phyloP scores from a whole-genome alignment of 2,329 filamentous ascomycete genomes.

The Talaromyces rugulosus region DNA sequence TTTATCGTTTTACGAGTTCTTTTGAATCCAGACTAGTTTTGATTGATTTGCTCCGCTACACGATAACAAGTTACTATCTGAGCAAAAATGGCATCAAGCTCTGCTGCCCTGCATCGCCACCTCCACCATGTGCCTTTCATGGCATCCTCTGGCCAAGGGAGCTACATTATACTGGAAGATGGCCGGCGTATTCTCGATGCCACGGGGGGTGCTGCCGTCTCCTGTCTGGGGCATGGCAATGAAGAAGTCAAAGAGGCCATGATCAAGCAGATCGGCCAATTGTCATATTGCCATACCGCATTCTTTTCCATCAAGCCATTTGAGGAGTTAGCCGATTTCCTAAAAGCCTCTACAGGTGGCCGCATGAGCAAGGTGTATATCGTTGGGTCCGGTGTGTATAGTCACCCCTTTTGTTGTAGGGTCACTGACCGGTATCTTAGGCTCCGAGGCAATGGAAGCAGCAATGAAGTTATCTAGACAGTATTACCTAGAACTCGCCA shows the following conservation, averaged over 20 bases:
- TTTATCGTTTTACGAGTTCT: neutral
- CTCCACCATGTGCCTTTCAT: conserved; percentile 44
- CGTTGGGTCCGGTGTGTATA: conserved; percentile 52
- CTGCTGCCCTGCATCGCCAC: conserved; percentile 50
- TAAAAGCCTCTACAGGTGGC: conserved; percentile 50
- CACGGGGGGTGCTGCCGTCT: conserved; percentile 68
- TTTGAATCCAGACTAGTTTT: neutral
- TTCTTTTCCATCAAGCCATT: conserved; percentile 54
- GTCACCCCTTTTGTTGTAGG: neutral
- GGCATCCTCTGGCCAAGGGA: conserved; percentile 47
- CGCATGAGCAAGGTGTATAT: conserved; percentile 55
- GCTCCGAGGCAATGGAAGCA: conserved; percentile 66
- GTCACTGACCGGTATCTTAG: conserved; percentile 28
- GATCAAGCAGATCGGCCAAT: conserved; percentile 53
- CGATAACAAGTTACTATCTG: neutral
- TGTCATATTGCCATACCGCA: conserved; percentile 57
- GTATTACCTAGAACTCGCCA: conserved; percentile 57
- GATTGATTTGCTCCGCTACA: neutral
- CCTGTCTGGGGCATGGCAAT: conserved; percentile 65
- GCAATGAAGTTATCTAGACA: conserved; percentile 65
- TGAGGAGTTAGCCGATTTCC: conserved; percentile 49
- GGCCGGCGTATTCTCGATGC: conserved; percentile 65
- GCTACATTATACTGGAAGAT: conserved; percentile 50
- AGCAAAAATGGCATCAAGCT: conserved; percentile 4
- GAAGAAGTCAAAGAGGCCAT: conserved; percentile 58